Base-by-base conservation (phyloP, 2,329 filamentous ascomycete genomes). In the Microcera coccophila region DNA sequence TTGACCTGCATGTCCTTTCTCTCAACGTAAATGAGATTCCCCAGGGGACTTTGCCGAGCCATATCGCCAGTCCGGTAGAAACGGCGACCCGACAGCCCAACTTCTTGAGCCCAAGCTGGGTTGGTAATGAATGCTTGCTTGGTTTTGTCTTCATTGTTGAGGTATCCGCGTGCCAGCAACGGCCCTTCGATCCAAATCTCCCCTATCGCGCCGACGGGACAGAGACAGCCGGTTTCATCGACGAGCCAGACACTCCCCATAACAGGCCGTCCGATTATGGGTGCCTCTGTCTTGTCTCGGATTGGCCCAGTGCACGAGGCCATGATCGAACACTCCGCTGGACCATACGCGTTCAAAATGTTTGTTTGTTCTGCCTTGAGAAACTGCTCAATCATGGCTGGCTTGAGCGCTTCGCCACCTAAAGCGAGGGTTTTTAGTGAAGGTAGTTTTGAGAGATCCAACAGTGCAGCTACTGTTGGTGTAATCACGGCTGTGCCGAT, bases 301-400 rank as follows among this genome's bases (percentile, higher is more conserved):
- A 35, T n/a, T n/a, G n/a, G 10, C 21, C 19, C 19, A 17, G 28
- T 18, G 33, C 12, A 5, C 8, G 15, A 7, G 16, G 32, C 16
- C 24, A 26, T 20, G 18, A 41, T 41, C 17, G 39, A 36, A 22
- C 32, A 20, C 36, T 41, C 39, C 12, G 39, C 20, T 12, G 39
- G 39, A 24, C 39, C 39, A 24, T 41, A 41, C 22, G 21, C 39
- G 24, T 41, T 41, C 9, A 35, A 18, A 19, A 35, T n/a, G n/a
- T 8, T 20, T 19, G 33, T 16, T 5, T n/a, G 10, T 20, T 35
- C 5, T n/a, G n/a, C n/a, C n/a, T n/a, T n/a, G 5, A 32, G 9
- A 12, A 12, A 35, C n/a, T 17, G 15, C 9, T 35, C 15, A 15
- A 20, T 20, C 16, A 34, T 33, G 19, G 29, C 31, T 24, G 34